Evolutionary conservation across 1,139 yeast species (phyloP).

Genomic region (Magnusiomyces paraingens): DNA sequence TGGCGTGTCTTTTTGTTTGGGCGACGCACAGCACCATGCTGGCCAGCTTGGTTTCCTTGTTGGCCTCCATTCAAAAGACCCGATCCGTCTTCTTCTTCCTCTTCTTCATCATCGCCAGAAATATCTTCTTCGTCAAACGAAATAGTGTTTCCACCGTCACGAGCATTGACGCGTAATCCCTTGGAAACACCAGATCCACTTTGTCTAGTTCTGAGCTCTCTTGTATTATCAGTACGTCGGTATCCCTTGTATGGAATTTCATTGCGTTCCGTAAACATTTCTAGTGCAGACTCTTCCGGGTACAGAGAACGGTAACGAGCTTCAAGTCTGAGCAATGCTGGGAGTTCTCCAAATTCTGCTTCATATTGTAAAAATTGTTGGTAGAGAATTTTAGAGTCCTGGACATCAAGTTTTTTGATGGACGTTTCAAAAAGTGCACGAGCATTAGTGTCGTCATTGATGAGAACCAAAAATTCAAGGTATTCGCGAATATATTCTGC

Average conservation of each 20-base stretch:
- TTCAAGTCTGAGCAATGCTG: conserved; percentile 61
- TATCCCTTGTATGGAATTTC: conserved; percentile 31
- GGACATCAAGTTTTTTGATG: conserved; percentile 38
- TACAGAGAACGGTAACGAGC: conserved; percentile 59
- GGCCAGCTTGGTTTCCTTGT: not conserved
- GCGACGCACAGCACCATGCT: not conserved
- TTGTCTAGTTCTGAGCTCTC: conserved; percentile 11
- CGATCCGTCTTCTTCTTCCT: conserved; percentile 2
- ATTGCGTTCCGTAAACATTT: conserved; percentile 33
- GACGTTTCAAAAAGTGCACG: conserved; percentile 75
- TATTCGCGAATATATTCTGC: conserved; percentile 64
- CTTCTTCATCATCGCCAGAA: not conserved
- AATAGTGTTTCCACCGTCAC: not conserved
- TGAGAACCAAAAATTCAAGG: conserved; percentile 62
- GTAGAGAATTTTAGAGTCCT: conserved; percentile 39
- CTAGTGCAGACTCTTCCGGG: conserved; percentile 40
- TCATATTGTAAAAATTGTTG: conserved; percentile 49
- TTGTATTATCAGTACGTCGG: conserved; percentile 5
- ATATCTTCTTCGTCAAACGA: not conserved
- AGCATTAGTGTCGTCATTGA: conserved; percentile 74
- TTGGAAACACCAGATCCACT: conserved; percentile 16
- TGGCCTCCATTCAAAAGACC: not conserved
- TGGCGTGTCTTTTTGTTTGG: not conserved
- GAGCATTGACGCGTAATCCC: not conserved
- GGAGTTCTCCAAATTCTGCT: conserved; percentile 55